Conservation (phyloP, 2,329 filamentous ascomycete species). For the Thermothelomyces thermophilus region DNA sequence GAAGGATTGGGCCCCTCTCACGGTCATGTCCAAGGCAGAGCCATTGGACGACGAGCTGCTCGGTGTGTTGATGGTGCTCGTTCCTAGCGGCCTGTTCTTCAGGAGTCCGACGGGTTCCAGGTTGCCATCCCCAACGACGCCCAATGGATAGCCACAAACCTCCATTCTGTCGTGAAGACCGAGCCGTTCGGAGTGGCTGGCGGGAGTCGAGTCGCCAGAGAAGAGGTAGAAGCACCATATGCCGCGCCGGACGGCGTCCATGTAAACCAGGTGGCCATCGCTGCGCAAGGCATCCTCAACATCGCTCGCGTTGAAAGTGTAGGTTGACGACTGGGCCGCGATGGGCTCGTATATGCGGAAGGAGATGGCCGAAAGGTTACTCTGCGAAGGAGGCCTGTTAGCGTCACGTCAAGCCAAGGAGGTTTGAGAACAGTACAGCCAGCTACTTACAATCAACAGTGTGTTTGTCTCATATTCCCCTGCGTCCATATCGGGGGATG, state of each 20-base stretch:
- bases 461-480: constrained; percentile 58
- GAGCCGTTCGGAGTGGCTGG: constrained; percentile 21
- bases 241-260: constrained; percentile 43
- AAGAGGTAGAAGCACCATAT: constrained; percentile 51
- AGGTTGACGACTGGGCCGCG: constrained; percentile 37
- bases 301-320: constrained; percentile 42
- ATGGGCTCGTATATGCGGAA: constrained; percentile 51
- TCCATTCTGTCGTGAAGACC: constrained; percentile 37
- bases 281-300: constrained; percentile 45
- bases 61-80: constrained; percentile 39
- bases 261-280: constrained; percentile 47
- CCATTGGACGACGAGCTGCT: constrained; percentile 40
- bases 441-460: constrained; percentile 47
- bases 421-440: not conserved
- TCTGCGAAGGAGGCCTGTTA: constrained; percentile 32
- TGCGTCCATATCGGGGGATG: constrained; percentile 50
- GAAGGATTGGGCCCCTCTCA: constrained; percentile 29
- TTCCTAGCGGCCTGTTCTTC: constrained; percentile 36
- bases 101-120: constrained; percentile 45
- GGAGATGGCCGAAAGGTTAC: constrained; percentile 48
- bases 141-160: constrained; percentile 39
- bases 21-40: constrained; percentile 34
- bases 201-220: constrained; percentile 34
- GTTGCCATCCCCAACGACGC: constrained; percentile 41
- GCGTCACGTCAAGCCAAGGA: not conserved